Base-by-base conservation (phyloP, 345 rosid genomes). In the Erucastrum elatum region DNA sequence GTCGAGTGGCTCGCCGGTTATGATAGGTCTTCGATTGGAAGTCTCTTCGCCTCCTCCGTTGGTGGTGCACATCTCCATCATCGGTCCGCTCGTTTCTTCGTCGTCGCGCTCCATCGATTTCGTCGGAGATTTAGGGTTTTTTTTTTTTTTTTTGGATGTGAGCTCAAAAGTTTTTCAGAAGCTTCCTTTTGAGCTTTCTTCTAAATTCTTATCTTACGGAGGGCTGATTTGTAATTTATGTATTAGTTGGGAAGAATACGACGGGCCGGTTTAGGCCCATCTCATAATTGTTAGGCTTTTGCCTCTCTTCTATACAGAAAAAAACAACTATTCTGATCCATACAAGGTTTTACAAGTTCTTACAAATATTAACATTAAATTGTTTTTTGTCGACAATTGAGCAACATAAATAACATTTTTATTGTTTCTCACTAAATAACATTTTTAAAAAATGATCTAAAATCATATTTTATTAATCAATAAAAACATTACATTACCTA, bases 1-100 rank as follows among this genome's bases (percentile, higher is more conserved):
- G 74, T 96, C 99, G 49, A 96, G 89, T 64, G 84, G 94, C 79
- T 95, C 99, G 17, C 98, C 90, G 68, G 93, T 85, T n/a, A 89
- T 89, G 58, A 91, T 81, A 6, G 94, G 92, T 67, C 88, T 86
- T 67, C 62, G 85, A 29, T 83, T 89, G 41, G 79, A 64, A 12
- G 87, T 64, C 11, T 81, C 88, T 12, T 80, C 96, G n/a, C 70
- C 82, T 25, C 93, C 95, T 11, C 70, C 82, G 17, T 91, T 94
- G 81, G 90, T 90, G 8, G 88, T 81, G 79, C 86, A 88, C 84
- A 90, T 87, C 84, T 87, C 88, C 86, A 85, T 85, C 84, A 84
- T 82, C 30, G 87, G 65, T 11, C 79, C 83, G 8, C 80, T 76
- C 12, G 76, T 46, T 51, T 93, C 98, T 59, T 91, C 94, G 68